Evolutionary conservation across 441 rosid genomes (phyloP).

Genomic region (Viola pubescens): DNA sequence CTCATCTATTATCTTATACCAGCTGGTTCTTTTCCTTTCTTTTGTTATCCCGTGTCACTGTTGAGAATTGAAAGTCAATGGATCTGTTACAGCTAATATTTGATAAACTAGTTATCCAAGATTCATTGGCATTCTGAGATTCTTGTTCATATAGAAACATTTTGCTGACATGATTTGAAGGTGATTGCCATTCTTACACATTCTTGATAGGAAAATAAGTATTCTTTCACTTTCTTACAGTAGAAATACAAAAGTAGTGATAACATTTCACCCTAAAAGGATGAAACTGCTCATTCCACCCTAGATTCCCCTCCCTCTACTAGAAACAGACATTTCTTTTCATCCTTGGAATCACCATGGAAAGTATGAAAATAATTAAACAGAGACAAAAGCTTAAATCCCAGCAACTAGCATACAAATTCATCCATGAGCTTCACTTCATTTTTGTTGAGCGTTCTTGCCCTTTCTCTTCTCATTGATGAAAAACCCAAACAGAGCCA

Average conservation of each 20-base stretch:
- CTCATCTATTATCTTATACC: neutral
- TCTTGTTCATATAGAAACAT: neutral
- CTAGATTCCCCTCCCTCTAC: neutral
- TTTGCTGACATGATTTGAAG: neutral
- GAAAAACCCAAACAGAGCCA: slow-evolving; percentile 48
- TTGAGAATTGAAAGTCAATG: neutral
- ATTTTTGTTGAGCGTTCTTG: slow-evolving; percentile 19
- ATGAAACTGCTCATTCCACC: neutral
- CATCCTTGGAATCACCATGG: neutral
- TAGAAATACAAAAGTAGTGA: neutral
- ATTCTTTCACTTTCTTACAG: neutral
- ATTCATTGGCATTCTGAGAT: neutral
- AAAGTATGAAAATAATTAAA: no score
- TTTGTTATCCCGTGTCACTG: neutral
- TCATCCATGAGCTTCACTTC: neutral
- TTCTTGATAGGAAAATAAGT: neutral
- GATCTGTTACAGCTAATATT: neutral
- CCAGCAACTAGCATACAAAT: no score
- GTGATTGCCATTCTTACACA: neutral
- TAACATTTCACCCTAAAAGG: neutral
- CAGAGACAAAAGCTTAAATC: no score
- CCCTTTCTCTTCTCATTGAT: slow-evolving; percentile 41
- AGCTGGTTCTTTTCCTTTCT: neutral
- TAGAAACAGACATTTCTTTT: neutral
- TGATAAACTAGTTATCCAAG: neutral